A percentile compares a stretch with the other conserved stretches of the same genome.
Evolutionary conservation across 768 basidiomycete species (phyloP).

Genomic region (Gyrodon lividus): DNA sequence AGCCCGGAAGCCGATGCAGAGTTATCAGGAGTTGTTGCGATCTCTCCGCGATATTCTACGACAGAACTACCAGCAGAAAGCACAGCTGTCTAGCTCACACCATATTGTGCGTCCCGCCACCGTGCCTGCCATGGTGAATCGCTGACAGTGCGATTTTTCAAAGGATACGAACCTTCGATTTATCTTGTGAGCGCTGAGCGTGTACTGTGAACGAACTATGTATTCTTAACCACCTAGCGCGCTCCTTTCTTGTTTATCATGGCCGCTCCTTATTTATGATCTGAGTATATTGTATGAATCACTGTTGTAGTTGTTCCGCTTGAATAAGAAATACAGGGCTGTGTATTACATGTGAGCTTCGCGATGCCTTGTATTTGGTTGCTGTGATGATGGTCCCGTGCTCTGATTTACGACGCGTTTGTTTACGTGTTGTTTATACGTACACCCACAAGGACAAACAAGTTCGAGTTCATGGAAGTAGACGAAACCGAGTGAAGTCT

Average conservation of each 20-base stretch:
- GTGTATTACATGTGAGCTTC: too few species aligned
- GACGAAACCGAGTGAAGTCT: background rate
- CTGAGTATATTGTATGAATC: background rate
- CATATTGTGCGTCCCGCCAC: conserved; percentile 44
- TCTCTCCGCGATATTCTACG: conserved; percentile 59
- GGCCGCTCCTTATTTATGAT: background rate
- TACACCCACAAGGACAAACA: conserved; percentile 32
- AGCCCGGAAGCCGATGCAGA: conserved; percentile 55
- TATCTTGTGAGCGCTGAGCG: conserved; percentile 23
- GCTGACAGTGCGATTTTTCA: conserved; percentile 1
- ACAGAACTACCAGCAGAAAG: conserved; percentile 65
- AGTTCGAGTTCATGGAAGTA: conserved; percentile 29
- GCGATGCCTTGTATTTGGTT: background rate
- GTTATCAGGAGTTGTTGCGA: conserved; percentile 61
- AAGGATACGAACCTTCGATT: conserved; percentile 32
- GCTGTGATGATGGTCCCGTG: conserved; percentile 21
- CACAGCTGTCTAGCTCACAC: conserved; percentile 74
- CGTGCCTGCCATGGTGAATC: background rate
- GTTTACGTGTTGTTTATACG: conserved; percentile 33
- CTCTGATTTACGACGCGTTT: conserved; percentile 18
- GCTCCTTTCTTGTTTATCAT: background rate
- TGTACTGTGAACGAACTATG: background rate
- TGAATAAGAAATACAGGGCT: background rate
- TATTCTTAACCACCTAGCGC: conserved; percentile 1
- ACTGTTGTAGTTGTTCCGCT: conserved; percentile 4